A percentile compares a stretch with the other conserved stretches of the same genome.
Evolutionary conservation across 305 asterid genomes (phyloP).

Genomic region (Striga hermonthica): DNA sequence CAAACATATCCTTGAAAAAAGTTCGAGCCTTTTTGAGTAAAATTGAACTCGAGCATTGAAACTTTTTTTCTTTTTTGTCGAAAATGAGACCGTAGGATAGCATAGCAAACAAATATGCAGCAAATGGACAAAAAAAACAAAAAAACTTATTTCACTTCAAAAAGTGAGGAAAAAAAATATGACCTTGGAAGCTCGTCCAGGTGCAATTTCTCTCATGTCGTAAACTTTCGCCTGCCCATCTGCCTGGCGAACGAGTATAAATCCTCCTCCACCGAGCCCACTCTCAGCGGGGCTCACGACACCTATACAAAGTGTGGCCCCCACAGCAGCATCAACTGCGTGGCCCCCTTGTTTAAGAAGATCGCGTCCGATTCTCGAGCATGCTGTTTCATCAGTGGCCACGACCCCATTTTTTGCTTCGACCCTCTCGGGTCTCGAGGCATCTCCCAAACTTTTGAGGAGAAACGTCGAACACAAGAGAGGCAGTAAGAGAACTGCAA

Average conservation of each 20-base stretch:
- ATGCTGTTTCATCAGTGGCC: slow-evolving; percentile 25
- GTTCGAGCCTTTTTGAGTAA: neutral
- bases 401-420: slow-evolving; percentile 4
- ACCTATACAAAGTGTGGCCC: slow-evolving; percentile 45
- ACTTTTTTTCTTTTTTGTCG: too few species aligned
- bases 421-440: slow-evolving; percentile 9
- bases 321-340: slow-evolving; percentile 54
- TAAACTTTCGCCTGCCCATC: slow-evolving; percentile 39
- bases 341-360: slow-evolving; percentile 42
- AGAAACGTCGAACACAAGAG: slow-evolving; percentile 2
- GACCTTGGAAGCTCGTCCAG: slow-evolving; percentile 39
- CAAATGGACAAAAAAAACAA: neutral
- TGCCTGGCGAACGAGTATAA: slow-evolving; percentile 39
- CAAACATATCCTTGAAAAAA: slow-evolving; percentile 21
- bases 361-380: slow-evolving; percentile 37
- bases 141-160: neutral
- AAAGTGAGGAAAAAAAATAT: neutral
- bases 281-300: slow-evolving; percentile 34
- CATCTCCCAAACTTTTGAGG: slow-evolving; percentile 1
- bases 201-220: slow-evolving; percentile 52
- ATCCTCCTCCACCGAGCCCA: slow-evolving; percentile 44
- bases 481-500: slow-evolving; percentile 3
- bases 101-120: neutral
- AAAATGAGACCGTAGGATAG: too few species aligned
- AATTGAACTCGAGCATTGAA: neutral